These are phyloP conservation scores for Amanita molliuscula DNA, from an alignment of 768 basidiomycete genomes.

Conservation along the genomic window DNA sequence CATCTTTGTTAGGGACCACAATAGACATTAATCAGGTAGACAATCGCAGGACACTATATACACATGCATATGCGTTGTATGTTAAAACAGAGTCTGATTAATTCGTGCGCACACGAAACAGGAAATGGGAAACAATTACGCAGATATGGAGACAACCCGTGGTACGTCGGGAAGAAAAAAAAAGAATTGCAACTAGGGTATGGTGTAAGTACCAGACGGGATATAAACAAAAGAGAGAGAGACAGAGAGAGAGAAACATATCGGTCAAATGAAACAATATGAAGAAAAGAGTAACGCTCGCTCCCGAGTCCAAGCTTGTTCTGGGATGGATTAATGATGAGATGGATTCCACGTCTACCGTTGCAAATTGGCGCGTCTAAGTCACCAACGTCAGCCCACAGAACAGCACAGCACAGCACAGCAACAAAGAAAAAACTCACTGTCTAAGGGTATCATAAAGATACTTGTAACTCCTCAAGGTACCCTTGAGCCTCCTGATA, in stretches of 20 bases:
- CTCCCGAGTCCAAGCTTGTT: not conserved
- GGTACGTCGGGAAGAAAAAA: not conserved
- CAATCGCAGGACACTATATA: no score
- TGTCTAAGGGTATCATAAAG: constrained; percentile 81
- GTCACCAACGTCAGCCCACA: not conserved
- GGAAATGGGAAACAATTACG: no score
- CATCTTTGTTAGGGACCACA: no score
- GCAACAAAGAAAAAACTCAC: constrained; percentile 35
- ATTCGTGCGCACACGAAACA: no score
- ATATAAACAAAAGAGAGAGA: constrained; percentile 14
- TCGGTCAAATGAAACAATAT: constrained; percentile 1
- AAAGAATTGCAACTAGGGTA: constrained; percentile 7
- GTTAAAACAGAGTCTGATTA: no score
- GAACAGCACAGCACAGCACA: not conserved
- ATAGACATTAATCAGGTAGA: no score
- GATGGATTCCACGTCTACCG: constrained; percentile 14
- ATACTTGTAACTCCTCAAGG: constrained; percentile 87
- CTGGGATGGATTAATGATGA: not conserved
- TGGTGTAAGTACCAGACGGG: constrained; percentile 4
- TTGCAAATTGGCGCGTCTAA: constrained; percentile 37
- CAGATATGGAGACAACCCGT: no score
- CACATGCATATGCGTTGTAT: no score
- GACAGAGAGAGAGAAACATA: constrained; percentile 4
- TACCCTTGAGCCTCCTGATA: constrained; percentile 86
- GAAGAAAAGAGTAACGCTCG: constrained; percentile 3